Base-by-base conservation (phyloP, 441 rosid species). In the Populus hybrid region DNA sequence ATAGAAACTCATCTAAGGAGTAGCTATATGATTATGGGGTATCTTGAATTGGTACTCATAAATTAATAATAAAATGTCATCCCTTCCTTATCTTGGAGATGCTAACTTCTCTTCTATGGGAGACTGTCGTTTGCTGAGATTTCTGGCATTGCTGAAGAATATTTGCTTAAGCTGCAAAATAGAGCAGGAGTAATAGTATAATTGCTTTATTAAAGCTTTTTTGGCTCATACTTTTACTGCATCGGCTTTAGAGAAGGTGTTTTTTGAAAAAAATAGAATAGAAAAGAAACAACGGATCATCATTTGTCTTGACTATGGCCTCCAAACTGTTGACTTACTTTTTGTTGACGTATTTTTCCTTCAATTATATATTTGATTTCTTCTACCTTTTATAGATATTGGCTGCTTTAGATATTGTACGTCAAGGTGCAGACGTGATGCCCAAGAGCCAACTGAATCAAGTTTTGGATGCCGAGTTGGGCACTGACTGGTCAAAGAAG, bases 381-480 rank as follows among this genome's bases (percentile, higher is more conserved):
- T 74, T 85, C 81, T 61, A 12, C 84, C 68, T 75, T 77, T 14
- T 74, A 6, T 12, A 95, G 99, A 94, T 94, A 73, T 92, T 95
- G 88, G 93, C 97, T 71, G 99, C 98, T 82, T 76, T 95, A 84
- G 97, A 95, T 83, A 90, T 89, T 72, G 99, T 95, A 70, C 97
- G 99, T 80, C 97, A 95, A 92, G 99, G 99, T 78, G 99, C 99
- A 57, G 99, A 95, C 86, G 97, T 95, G 84, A 94, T 95, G 99
- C 99, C 99, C 23, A 90, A 88, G 82, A 89, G 88, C 81, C 99
- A 95, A 78, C 97, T 95, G 12, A 84, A 91, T 87, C 91, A 87
- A 73, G 99, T 95, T 86, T 78, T 95, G 89, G 92, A 87, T 78
- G 86, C 92, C 77, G 99, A 94, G 78, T 81, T 95, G 85, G 97